Conservation (phyloP, 1,284 basidiomycete species). For the Moniliophthora roreri region DNA sequence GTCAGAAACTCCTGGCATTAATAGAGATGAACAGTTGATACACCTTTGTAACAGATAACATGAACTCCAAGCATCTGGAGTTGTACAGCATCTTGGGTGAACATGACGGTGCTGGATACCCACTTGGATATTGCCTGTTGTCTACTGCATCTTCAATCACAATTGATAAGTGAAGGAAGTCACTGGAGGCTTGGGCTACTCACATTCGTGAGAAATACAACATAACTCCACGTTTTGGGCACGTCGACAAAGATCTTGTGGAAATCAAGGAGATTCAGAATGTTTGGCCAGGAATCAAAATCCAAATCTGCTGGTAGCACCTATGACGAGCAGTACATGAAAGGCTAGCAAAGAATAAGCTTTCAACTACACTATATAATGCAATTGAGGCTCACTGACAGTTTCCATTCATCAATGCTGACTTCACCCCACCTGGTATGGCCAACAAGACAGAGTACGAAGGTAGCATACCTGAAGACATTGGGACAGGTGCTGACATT, state of each 20-base stretch:
- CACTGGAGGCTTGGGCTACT: constrained; percentile 21
- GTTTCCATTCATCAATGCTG: constrained; percentile 25
- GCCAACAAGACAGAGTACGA: constrained; percentile 21
- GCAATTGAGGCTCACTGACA: constrained; percentile 16
- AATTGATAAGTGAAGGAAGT: constrained; percentile 22
- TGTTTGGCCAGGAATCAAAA: constrained; percentile 26
- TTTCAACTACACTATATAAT: constrained; percentile 29
- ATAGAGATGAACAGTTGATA: neutral
- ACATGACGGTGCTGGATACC: constrained; percentile 28
- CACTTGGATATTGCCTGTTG: constrained; percentile 28
- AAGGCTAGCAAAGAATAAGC: constrained; percentile 21
- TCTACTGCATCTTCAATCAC: constrained; percentile 23
- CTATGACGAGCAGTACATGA: constrained; percentile 21
- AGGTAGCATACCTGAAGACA: constrained; percentile 13
- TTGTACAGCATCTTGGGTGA: constrained; percentile 30
- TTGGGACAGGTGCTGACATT: neutral
- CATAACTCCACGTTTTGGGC: constrained; percentile 22
- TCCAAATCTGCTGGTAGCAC: constrained; percentile 29
- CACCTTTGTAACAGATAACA: constrained; percentile 23
- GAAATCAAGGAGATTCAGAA: constrained; percentile 23
- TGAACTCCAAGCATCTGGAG: constrained; percentile 29
- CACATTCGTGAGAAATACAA: constrained; percentile 21
- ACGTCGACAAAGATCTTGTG: constrained; percentile 31
- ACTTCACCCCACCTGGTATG: constrained; percentile 19
- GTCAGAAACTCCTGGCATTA: constrained; percentile 10